Conservation (phyloP, 352 stramenopile species). For the Phytophthora idaei region DNA sequence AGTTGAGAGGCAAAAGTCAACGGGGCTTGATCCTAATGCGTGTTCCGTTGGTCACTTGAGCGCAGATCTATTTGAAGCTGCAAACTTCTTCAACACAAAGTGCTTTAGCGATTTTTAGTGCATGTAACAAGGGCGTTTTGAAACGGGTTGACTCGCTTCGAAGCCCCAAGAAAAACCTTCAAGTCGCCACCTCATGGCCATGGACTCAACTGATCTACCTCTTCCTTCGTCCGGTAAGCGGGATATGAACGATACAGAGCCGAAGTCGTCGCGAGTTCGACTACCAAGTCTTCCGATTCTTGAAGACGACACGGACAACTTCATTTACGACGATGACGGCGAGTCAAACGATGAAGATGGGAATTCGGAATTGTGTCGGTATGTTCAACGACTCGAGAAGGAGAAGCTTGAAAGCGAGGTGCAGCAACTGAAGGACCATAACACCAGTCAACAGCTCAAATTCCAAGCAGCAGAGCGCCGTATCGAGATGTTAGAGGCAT, state of each 20-base stretch:
- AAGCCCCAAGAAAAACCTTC: not conserved
- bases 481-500: constrained; percentile 48
- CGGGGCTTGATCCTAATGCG: not conserved
- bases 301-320: constrained; percentile 37
- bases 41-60: not conserved
- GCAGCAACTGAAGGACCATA: constrained; percentile 41
- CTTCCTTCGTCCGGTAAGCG: constrained; percentile 5
- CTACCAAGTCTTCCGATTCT: constrained; percentile 29
- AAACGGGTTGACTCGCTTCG: constrained; percentile 12
- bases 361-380: constrained; percentile 48
- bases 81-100: not conserved
- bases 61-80: constrained; percentile 25
- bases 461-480: constrained; percentile 32
- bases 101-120: not conserved
- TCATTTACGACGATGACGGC: constrained; percentile 40
- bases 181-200: constrained; percentile 14
- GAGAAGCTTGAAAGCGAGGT: constrained; percentile 56
- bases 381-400: constrained; percentile 57
- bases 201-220: constrained; percentile 24
- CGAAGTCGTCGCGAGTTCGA: constrained; percentile 18
- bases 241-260: constrained; percentile 21
- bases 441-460: constrained; percentile 44
- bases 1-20: constrained; percentile 15
- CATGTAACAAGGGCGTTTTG: constrained; percentile 11
- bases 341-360: constrained; percentile 33